Evolutionary conservation across 306 rosid species (phyloP), one percentile per base, ranked within the genome.

Genomic region (Castanea crenata): DNA sequence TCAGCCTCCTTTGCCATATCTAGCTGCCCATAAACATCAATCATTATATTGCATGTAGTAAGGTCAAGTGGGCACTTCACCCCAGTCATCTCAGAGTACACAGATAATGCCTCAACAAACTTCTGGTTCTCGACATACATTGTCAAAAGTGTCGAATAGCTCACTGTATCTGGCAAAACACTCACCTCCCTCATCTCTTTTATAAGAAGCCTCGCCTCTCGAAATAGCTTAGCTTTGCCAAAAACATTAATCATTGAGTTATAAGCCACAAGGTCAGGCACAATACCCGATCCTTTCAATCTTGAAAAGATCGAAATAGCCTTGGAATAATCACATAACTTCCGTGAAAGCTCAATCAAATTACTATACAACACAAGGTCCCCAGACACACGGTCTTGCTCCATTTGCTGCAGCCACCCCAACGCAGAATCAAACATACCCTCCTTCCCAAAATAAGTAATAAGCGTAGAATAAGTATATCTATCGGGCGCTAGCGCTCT

Each of bases 1-100:
- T 94, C 99, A 11, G 97, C 97, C 78, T 92, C 99, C 87, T 90
- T 91, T 38, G 87, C 94, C 99, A 94, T 91, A 61, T 92, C 93
- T 74, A 94, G 88, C 89, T 90, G 99, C 78, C 99, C 99, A 63
- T 94, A 94, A 64, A 91, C 97, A 87, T 94, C 99, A 74, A 94
- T 91, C 97, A 94, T 90, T n/a, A 94, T 80, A 82, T 94, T 94
- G 78, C 97, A 94, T 0, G 94, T 92, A 1, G 93, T 91, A 25
- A 91, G 90, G 85, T 92, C 97, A 75, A 86, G 90, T 16, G 64
- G 58, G 73, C 97, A 91, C 34, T 83, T 80, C n/a, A 71, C 85
- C 85, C 85, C 92, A 14, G 79, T 89, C 97, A 94, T 92, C 89
- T 94, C 92, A 31, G 91, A 88, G 84, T 88, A 92, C 31, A 92